A percentile compares a stretch with the other conserved stretches of the same genome.
Conservation (phyloP, 2,329 filamentous ascomycete genomes). For the Sordariomycetes sp. region DNA sequence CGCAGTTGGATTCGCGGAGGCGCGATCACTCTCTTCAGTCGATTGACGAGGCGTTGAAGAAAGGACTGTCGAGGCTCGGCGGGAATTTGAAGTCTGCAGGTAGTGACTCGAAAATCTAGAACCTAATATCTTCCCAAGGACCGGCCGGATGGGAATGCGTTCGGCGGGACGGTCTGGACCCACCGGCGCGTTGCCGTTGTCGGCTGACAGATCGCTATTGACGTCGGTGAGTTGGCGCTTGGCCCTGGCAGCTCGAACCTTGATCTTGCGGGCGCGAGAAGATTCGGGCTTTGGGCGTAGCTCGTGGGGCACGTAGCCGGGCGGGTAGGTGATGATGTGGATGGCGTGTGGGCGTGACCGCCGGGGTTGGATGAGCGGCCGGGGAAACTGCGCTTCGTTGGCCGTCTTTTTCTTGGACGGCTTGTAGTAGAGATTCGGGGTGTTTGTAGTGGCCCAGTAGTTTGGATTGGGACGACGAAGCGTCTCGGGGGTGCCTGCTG, state of each 20-base stretch:
- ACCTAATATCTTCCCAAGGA: slow-evolving; percentile 8
- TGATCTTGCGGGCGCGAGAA: slow-evolving; percentile 5
- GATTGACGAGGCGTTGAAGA: not conserved
- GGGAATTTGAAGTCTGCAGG: not conserved
- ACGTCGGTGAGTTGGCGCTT: slow-evolving; percentile 1
- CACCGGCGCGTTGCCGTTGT: not conserved
- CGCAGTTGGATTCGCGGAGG: not conserved
- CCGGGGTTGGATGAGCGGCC: slow-evolving; percentile 28
- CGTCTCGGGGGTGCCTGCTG: slow-evolving; percentile 3
- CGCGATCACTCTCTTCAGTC: not conserved
- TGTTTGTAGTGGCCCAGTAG: slow-evolving; percentile 14
- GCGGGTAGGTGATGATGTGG: slow-evolving; percentile 30
- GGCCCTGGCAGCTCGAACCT: slow-evolving; percentile 5
- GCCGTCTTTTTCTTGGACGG: slow-evolving; percentile 6
- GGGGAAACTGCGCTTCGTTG: slow-evolving; percentile 16
- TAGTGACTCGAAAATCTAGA: slow-evolving; percentile 4
- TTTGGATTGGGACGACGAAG: slow-evolving; percentile 4
- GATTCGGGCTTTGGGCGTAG: slow-evolving; percentile 24
- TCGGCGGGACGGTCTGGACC: not conserved
- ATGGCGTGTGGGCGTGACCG: slow-evolving; percentile 29
- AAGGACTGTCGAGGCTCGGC: not conserved
- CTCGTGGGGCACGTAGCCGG: slow-evolving; percentile 35
- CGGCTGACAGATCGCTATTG: slow-evolving; percentile 6
- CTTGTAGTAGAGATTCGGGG: slow-evolving; percentile 19
- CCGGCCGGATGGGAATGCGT: slow-evolving; percentile 4